Percentiles rank a stretch among this genome's conserved stretches.
Conservation (phyloP, 2,329 filamentous ascomycete genomes). For the Canariomyces notabilis region DNA sequence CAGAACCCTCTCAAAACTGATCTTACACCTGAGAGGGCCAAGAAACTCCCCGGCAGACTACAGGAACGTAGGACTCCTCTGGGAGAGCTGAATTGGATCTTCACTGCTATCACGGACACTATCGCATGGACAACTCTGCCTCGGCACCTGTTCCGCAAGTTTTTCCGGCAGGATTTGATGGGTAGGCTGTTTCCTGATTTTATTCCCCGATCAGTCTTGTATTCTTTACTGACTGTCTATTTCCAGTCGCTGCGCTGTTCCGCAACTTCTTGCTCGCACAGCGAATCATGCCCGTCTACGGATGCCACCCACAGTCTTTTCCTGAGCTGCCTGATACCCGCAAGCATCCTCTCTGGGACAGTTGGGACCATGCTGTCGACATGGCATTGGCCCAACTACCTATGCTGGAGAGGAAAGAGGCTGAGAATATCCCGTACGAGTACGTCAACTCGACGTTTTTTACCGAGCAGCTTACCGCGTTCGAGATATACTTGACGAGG, state of each 20-base stretch:
- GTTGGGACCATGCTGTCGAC: constrained; percentile 95
- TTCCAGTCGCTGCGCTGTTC: constrained; percentile 86
- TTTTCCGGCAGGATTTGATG: constrained; percentile 97
- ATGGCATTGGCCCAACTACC: constrained; percentile 89
- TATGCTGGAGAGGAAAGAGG: constrained; percentile 74
- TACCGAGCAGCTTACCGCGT: constrained; percentile 92
- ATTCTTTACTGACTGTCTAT: not conserved
- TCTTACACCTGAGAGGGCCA: constrained; percentile 74
- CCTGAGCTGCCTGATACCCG: constrained; percentile 92
- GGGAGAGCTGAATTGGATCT: constrained; percentile 98
- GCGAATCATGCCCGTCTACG: constrained; percentile 92
- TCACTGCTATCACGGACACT: constrained; percentile 96
- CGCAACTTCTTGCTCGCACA: constrained; percentile 93
- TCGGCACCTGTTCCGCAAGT: constrained; percentile 86
- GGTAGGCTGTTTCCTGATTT: constrained; percentile 11
- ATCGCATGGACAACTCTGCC: constrained; percentile 97
- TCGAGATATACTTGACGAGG: constrained; percentile 87
- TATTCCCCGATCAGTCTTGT: not conserved
- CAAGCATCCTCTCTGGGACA: constrained; percentile 91
- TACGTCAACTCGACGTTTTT: constrained; percentile 96
- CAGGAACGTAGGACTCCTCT: constrained; percentile 91
- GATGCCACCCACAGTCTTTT: constrained; percentile 89
- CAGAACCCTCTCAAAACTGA: constrained; percentile 73
- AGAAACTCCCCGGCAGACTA: constrained; percentile 82
- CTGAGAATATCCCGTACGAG: constrained; percentile 70